Conservation (phyloP, 2,329 filamentous ascomycete species). For the Trichophyton benhamiae region DNA sequence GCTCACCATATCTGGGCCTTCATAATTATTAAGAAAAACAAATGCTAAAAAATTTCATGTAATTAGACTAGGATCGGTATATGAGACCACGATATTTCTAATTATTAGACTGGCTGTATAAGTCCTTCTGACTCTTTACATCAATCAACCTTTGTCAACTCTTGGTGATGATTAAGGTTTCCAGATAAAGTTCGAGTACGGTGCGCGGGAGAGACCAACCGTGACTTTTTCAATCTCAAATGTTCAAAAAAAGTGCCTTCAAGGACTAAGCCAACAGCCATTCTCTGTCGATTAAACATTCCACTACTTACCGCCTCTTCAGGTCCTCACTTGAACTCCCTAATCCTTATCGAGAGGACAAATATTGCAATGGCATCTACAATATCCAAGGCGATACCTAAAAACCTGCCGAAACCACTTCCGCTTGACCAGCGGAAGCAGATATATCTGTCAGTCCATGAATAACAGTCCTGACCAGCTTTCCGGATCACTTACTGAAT, state of each 20-base stretch:
- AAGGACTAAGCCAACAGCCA: background rate
- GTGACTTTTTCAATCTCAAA: background rate
- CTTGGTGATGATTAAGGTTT: background rate
- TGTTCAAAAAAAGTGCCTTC: constrained; percentile 1
- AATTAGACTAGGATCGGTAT: background rate
- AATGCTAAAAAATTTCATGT: background rate
- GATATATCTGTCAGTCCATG: constrained; percentile 34
- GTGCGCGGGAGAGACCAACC: background rate
- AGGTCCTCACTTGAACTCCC: background rate
- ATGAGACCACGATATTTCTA: background rate
- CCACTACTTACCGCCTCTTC: background rate
- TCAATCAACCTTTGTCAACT: background rate
- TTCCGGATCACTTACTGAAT: background rate
- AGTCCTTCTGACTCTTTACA: background rate
- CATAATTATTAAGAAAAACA: background rate
- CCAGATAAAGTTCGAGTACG: background rate
- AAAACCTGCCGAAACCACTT: constrained; percentile 2
- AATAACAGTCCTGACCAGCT: background rate
- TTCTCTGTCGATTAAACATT: background rate
- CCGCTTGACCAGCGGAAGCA: constrained; percentile 25
- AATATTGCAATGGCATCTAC: background rate
- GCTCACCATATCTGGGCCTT: constrained; percentile 1
- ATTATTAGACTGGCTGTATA: too few relatives aligned
- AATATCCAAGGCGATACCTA: background rate
- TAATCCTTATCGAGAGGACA: background rate